These are phyloP conservation scores for Clausena lansium DNA, from an alignment of 345 rosid genomes.

Conservation along the genomic window DNA sequence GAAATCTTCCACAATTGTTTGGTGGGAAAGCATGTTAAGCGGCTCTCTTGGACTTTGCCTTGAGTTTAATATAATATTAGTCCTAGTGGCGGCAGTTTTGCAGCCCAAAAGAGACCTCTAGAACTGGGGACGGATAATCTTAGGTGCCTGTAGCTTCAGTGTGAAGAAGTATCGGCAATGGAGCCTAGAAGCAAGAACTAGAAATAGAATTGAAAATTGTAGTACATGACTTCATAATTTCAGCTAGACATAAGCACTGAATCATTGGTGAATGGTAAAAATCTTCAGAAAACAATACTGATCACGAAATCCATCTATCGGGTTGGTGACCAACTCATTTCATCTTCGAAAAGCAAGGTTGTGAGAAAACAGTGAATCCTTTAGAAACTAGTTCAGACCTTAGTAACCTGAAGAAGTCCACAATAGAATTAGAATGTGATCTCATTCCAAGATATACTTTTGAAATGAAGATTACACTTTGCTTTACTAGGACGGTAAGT, in stretches of 20 bases:
- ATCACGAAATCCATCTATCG: not conserved
- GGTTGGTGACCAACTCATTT: too few species aligned
- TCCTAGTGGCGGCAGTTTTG: not conserved
- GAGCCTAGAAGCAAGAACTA: not conserved
- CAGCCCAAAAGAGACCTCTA: not conserved
- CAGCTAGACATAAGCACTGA: not conserved
- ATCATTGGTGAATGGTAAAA: not conserved
- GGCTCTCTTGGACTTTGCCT: not conserved
- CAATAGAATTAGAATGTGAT: not conserved
- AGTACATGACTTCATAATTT: not conserved
- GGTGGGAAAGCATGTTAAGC: conserved; percentile 4
- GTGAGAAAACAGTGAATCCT: not conserved
- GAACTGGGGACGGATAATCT: not conserved
- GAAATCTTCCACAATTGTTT: conserved; percentile 6
- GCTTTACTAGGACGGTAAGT: not conserved
- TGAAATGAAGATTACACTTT: not conserved
- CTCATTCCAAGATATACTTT: not conserved
- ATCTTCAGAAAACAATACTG: not conserved
- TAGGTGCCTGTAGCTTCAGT: not conserved
- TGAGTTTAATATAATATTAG: not conserved
- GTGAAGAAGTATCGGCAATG: not conserved
- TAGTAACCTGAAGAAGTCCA: not conserved
- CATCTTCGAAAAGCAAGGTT: too few species aligned
- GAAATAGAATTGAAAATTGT: not conserved
- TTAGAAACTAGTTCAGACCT: not conserved